A percentile compares a stretch with the other conserved stretches of the same genome.
phyloP scores from a whole-genome alignment of 2,329 filamentous ascomycete genomes.

The Calycina herbarum region DNA sequence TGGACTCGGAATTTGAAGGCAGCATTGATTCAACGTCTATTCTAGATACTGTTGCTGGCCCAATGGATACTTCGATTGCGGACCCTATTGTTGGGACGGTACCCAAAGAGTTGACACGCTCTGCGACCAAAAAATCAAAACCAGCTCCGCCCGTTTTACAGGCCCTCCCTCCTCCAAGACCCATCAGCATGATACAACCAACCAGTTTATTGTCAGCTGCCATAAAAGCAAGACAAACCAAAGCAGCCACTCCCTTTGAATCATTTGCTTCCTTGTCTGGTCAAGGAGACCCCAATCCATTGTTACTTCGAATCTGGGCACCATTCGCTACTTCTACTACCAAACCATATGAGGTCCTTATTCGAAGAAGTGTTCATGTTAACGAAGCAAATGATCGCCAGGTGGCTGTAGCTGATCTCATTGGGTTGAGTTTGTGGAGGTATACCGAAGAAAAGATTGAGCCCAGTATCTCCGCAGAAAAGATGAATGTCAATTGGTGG shows the following conservation, averaged over 20 bases:
- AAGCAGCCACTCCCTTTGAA: conserved; percentile 71
- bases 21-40: conserved; percentile 72
- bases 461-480: conserved; percentile 62
- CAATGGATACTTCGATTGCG: conserved; percentile 53
- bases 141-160: conserved; percentile 58
- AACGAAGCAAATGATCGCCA: conserved; percentile 61
- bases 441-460: conserved; percentile 76
- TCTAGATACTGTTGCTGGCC: conserved; percentile 62
- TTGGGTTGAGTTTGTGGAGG: conserved; percentile 74
- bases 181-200: conserved; percentile 67
- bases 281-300: conserved; percentile 73
- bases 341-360: conserved; percentile 69
- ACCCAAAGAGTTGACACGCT: conserved; percentile 58
- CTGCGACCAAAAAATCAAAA: conserved; percentile 64
- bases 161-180: conserved; percentile 68
- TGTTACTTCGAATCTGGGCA: conserved; percentile 75
- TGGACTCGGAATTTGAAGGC: conserved; percentile 64
- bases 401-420: conserved; percentile 77
- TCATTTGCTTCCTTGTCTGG: conserved; percentile 75
- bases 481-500: conserved; percentile 79
- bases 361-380: conserved; percentile 68
- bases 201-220: conserved; percentile 71
- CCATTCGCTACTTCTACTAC: conserved; percentile 66
- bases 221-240: conserved; percentile 70
- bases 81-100: conserved; percentile 64